phyloP scores from a whole-genome alignment of 345 rosid species.

The Eucalyptus marginata region DNA sequence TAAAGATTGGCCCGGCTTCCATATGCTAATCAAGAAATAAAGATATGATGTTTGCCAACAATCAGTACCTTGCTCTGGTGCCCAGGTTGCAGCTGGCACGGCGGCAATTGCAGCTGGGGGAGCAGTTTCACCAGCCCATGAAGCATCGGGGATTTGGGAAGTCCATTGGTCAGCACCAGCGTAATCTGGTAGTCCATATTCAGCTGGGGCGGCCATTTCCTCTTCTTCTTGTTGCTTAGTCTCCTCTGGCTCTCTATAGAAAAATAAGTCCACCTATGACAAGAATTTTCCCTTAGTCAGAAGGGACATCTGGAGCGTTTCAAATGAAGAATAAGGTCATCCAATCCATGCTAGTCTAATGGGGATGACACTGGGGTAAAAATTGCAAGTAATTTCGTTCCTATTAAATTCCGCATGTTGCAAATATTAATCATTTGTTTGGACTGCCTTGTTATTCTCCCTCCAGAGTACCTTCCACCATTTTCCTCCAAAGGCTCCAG shows the following conservation, averaged over 20 bases:
- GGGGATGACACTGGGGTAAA: neutral
- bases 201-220: constrained; percentile 22
- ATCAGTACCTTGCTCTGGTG: constrained; percentile 12
- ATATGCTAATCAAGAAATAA: neutral
- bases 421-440: neutral
- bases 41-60: neutral
- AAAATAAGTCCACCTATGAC: constrained; percentile 53
- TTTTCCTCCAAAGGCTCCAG: neutral
- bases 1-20: neutral
- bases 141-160: constrained; percentile 24
- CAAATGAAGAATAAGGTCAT: neutral
- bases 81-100: constrained; percentile 2
- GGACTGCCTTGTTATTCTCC: neutral
- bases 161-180: constrained; percentile 42
- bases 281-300: neutral
- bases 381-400: neutral
- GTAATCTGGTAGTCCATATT: constrained; percentile 20
- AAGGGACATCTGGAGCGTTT: neutral
- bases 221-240: constrained; percentile 46
- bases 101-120: constrained; percentile 32
- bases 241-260: constrained; percentile 74
- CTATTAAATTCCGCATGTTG: neutral
- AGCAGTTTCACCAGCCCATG: constrained; percentile 43
- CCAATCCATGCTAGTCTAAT: neutral
- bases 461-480: neutral